These are phyloP conservation scores for Cryptosporidium viatorum DNA, from an alignment of 169 alveolate genomes.

Conservation along the genomic window DNA sequence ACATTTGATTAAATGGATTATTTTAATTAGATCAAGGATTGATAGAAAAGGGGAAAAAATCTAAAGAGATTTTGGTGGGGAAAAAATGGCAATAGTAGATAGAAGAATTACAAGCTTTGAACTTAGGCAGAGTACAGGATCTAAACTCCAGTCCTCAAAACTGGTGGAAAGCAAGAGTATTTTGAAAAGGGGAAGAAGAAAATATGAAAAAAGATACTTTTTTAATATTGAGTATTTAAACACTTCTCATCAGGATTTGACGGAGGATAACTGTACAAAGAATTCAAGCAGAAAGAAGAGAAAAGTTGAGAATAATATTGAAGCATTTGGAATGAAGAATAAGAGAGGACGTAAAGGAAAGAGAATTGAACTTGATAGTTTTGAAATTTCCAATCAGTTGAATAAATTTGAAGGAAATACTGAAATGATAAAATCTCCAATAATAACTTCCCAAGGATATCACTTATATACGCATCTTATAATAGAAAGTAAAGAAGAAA, in stretches of 20 bases:
- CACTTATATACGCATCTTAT: constrained; percentile 45
- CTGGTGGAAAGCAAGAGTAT: constrained; percentile 16
- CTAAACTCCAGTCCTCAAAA: constrained; percentile 21
- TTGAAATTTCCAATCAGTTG: background rate
- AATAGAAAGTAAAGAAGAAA: constrained; percentile 20
- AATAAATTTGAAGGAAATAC: background rate
- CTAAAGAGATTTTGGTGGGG: too few relatives aligned
- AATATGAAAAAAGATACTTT: constrained; percentile 23
- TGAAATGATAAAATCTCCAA: constrained; percentile 42
- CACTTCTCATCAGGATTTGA: too few relatives aligned
- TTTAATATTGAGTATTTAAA: constrained; percentile 21
- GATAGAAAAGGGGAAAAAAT: background rate
- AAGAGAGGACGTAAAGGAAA: constrained; percentile 1
- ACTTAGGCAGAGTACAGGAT: constrained; percentile 10
- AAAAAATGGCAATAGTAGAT: constrained; percentile 9
- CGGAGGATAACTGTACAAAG: background rate
- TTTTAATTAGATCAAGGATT: too few relatives aligned
- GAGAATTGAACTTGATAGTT: too few relatives aligned
- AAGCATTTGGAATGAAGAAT: background rate
- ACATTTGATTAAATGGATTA: background rate
- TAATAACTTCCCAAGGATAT: constrained; percentile 64
- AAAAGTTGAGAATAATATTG: background rate
- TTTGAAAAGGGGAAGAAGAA: background rate
- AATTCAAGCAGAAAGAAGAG: background rate
- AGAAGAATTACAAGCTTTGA: constrained; percentile 34